Evolutionary conservation across 2,329 filamentous ascomycete genomes (phyloP).

Genomic region (Xylariaceae sp.): DNA sequence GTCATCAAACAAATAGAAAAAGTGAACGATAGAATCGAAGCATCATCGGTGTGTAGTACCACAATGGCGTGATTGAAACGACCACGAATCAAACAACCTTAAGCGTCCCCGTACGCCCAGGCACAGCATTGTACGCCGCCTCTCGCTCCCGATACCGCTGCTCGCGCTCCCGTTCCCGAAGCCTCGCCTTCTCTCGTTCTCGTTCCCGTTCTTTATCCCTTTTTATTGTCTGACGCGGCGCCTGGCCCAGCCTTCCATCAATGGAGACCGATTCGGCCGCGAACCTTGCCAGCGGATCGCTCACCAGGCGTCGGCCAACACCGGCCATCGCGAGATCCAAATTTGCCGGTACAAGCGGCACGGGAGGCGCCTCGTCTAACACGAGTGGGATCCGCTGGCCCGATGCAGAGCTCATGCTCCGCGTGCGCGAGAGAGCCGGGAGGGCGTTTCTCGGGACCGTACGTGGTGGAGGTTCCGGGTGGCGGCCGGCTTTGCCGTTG

Average conservation of each 20-base stretch:
- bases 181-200: conserved; percentile 19
- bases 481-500: conserved; percentile 6
- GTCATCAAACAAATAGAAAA: background rate
- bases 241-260: background rate
- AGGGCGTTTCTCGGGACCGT: conserved; percentile 23
- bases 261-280: background rate
- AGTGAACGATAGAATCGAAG: background rate
- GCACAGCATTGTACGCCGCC: conserved; percentile 27
- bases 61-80: background rate
- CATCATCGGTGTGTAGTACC: background rate
- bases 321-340: background rate
- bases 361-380: conserved; percentile 22
- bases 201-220: conserved; percentile 19
- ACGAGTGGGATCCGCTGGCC: conserved; percentile 15
- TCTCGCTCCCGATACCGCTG: conserved; percentile 22
- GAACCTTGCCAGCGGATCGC: background rate
- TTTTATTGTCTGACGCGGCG: background rate
- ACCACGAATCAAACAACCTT: conserved; percentile 28
- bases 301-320: conserved; percentile 3
- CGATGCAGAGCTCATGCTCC: conserved; percentile 29
- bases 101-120: conserved; percentile 30
- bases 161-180: conserved; percentile 14
- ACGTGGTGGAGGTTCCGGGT: conserved; percentile 24
- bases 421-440: conserved; percentile 18
- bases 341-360: conserved; percentile 24